Evolutionary conservation across 2,329 filamentous ascomycete genomes (phyloP).

Genomic region (Sporothrix inflata): DNA sequence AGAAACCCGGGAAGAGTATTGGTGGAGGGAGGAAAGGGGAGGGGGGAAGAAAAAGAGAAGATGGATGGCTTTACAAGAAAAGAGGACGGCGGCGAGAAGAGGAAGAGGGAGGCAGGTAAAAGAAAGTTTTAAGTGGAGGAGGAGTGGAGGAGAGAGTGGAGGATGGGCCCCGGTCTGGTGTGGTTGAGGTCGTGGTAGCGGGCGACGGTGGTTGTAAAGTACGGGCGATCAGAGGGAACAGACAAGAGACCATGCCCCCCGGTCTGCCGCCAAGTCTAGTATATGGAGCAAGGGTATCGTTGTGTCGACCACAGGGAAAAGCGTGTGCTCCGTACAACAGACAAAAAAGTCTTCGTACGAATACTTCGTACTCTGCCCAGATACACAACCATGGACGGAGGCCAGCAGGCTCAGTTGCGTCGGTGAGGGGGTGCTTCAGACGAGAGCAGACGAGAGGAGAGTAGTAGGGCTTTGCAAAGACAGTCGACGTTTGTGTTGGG

Average conservation of each 20-base stretch:
- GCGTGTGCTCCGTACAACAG: conserved; percentile 29
- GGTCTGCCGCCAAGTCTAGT: conserved; percentile 33
- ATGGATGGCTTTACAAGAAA: conserved; percentile 30
- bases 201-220: conserved; percentile 29
- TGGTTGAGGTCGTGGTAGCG: conserved; percentile 27
- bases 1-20: conserved; percentile 32
- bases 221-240: conserved; percentile 35
- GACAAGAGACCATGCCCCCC: conserved; percentile 32
- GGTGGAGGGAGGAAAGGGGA: conserved; percentile 31
- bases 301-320: conserved; percentile 25
- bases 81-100: conserved; percentile 27
- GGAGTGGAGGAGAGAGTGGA: conserved; percentile 28
- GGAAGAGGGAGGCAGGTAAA: conserved; percentile 34
- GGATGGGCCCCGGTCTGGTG: conserved; percentile 23
- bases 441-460: not conserved
- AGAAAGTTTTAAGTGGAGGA: conserved; percentile 32
- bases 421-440: not conserved
- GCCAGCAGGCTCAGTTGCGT: conserved; percentile 5
- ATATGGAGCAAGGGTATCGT: conserved; percentile 31
- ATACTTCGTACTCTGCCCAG: conserved; percentile 2
- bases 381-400: conserved; percentile 17
- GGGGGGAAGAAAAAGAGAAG: conserved; percentile 30
- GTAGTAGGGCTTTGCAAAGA: not conserved
- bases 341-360: conserved; percentile 15
- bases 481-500: not conserved